Percentiles rank a stretch among this genome's conserved stretches.
Evolutionary conservation across 2,329 filamentous ascomycete genomes (phyloP).

Genomic region (Waltergamsia citrina): DNA sequence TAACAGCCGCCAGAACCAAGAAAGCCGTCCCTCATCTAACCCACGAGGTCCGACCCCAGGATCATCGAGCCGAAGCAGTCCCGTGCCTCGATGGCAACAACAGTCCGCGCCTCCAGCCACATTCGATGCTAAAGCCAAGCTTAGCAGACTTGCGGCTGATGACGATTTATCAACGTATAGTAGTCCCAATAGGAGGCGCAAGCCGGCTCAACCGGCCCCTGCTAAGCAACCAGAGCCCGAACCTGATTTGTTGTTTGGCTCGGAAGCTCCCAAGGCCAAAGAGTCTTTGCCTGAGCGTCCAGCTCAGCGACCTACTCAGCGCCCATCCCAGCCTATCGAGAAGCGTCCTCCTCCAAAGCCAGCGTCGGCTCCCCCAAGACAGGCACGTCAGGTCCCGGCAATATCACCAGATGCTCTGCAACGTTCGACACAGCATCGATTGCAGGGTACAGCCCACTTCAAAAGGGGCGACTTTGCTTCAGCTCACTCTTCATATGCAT

Average conservation of each 20-base stretch:
- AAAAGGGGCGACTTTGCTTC: constrained; percentile 88
- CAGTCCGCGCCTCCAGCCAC: constrained; percentile 25
- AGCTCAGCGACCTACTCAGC: constrained; percentile 26
- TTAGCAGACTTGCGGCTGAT: constrained; percentile 66
- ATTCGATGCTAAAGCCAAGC: constrained; percentile 35
- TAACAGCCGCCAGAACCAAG: constrained; percentile 4
- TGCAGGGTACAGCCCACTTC: constrained; percentile 78
- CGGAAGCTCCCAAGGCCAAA: constrained; percentile 23
- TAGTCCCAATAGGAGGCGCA: constrained; percentile 75
- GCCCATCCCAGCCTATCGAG: too few relatives aligned
- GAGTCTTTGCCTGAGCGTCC: constrained; percentile 25
- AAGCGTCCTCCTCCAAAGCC: constrained; percentile 22
- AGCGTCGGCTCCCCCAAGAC: constrained; percentile 26
- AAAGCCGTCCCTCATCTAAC: constrained; percentile 17
- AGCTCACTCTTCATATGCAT: constrained; percentile 74
- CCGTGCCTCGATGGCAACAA: constrained; percentile 53
- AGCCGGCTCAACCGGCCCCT: constrained; percentile 38
- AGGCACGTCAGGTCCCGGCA: constrained; percentile 52
- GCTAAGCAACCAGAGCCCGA: constrained; percentile 31
- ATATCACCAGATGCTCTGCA: constrained; percentile 62
- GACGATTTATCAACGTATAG: constrained; percentile 82
- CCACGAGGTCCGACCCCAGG: constrained; percentile 34
- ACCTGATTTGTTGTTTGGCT: constrained; percentile 54
- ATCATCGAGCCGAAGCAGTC: constrained; percentile 30
- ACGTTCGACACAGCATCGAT: constrained; percentile 68